Conservation (phyloP, 108 stramenopile genomes). For the Fragilariopsis cylindrus region DNA sequence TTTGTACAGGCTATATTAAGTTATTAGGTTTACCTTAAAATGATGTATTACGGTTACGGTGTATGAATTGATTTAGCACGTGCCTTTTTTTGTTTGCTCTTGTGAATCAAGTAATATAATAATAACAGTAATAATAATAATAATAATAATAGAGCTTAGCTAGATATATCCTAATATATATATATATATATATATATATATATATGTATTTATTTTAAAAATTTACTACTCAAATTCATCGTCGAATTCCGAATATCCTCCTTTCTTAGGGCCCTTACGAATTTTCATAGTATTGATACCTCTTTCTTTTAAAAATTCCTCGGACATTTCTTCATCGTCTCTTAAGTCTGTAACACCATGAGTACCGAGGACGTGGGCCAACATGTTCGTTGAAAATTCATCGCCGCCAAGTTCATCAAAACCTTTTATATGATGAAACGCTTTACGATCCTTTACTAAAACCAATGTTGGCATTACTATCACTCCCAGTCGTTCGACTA, state of each 20-base stretch:
- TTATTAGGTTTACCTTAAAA: background rate
- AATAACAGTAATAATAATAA: too few relatives aligned
- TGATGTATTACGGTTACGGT: background rate
- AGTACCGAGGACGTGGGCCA: slow-evolving; percentile 85
- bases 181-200: too few relatives aligned
- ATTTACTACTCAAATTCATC: slow-evolving; percentile 36
- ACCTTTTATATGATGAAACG: slow-evolving; percentile 91
- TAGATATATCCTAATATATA: too few relatives aligned
- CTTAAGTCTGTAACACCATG: slow-evolving; percentile 33
- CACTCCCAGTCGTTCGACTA: slow-evolving; percentile 93
- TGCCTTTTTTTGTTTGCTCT: too few relatives aligned
- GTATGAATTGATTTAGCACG: too few relatives aligned
- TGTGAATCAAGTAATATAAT: too few relatives aligned
- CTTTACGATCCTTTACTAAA: slow-evolving; percentile 90
- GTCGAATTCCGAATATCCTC: slow-evolving; percentile 24
- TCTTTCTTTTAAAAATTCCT: slow-evolving; percentile 27
- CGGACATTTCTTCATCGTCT: slow-evolving; percentile 38
- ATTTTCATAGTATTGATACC: slow-evolving; percentile 36
- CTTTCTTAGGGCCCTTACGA: slow-evolving; percentile 28
- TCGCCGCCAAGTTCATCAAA: slow-evolving; percentile 97
- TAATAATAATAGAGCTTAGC: too few relatives aligned
- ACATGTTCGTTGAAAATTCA: slow-evolving; percentile 75
- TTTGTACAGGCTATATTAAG: background rate
- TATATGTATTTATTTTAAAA: background rate
- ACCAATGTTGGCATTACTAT: slow-evolving; percentile 96